These are phyloP conservation scores for Zygotorulaspora chibaensis DNA, from an alignment of 805 yeast species.

Conservation along the genomic window DNA sequence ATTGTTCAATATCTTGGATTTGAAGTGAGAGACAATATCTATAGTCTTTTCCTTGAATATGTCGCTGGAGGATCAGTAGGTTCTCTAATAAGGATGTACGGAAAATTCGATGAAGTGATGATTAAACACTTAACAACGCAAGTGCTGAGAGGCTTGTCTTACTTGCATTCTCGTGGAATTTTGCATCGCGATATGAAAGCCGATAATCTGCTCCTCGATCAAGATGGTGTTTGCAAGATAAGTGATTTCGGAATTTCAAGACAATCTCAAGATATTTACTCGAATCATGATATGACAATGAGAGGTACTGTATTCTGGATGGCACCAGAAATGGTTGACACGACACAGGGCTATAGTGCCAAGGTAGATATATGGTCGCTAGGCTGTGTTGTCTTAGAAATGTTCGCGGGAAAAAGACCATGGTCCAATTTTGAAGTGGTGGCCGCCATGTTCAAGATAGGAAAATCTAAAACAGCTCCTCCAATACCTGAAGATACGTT, in stretches of 20 bases:
- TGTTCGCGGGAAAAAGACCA: constrained; percentile 96
- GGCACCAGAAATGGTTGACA: constrained; percentile 98
- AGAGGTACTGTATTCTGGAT: constrained; percentile 99
- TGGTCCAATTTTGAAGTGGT: constrained; percentile 96
- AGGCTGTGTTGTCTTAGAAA: constrained; percentile 95
- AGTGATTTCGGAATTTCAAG: constrained; percentile 96
- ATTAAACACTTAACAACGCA: constrained; percentile 73
- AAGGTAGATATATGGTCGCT: constrained; percentile 97
- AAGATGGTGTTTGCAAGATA: constrained; percentile 91
- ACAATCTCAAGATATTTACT: constrained; percentile 76
- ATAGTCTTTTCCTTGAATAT: constrained; percentile 87
- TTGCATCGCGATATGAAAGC: constrained; percentile 93
- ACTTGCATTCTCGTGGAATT: constrained; percentile 81
- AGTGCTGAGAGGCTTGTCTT: constrained; percentile 79
- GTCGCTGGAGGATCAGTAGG: constrained; percentile 98
- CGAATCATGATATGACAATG: constrained; percentile 95
- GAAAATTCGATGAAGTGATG: constrained; percentile 75
- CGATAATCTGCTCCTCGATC: constrained; percentile 81
- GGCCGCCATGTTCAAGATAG: constrained; percentile 87
- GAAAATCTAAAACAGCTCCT: constrained; percentile 84
- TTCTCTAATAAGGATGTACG: constrained; percentile 73
- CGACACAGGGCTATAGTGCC: constrained; percentile 92
- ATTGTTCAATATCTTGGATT: constrained; percentile 96
- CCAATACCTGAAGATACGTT: constrained; percentile 91
- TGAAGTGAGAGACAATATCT: constrained; percentile 66